Evolutionary conservation across 2,329 filamentous ascomycete species (phyloP).

Genomic region (Colletotrichum sp.): DNA sequence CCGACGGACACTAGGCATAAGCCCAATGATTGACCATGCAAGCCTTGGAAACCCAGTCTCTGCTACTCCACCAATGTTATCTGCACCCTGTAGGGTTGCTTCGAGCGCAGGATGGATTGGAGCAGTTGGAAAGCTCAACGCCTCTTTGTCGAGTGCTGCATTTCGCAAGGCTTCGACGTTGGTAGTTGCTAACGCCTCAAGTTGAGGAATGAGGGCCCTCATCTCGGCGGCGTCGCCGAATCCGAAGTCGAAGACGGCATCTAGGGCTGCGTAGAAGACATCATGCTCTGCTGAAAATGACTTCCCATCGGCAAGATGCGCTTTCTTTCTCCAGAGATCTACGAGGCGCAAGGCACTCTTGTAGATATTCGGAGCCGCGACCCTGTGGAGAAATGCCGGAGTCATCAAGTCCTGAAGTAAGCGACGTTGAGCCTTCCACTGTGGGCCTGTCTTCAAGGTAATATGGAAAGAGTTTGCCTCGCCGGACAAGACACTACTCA

Average conservation of each 20-base stretch:
- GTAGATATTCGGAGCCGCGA: conserved; percentile 38
- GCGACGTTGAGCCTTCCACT: conserved; percentile 35
- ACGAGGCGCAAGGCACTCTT: conserved; percentile 31
- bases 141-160: neutral
- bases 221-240: conserved; percentile 24
- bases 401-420: conserved; percentile 42
- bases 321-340: conserved; percentile 37
- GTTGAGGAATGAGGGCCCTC: neutral
- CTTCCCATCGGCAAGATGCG: conserved; percentile 26
- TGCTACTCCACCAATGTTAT: neutral
- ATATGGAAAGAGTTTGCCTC: conserved; percentile 33
- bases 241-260: conserved; percentile 38
- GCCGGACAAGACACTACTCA: neutral
- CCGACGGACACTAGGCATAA: neutral
- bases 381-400: conserved; percentile 34
- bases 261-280: conserved; percentile 34
- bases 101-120: neutral
- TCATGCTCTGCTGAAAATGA: conserved; percentile 37
- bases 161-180: neutral
- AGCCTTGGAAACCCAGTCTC: neutral
- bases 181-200: neutral
- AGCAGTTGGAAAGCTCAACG: neutral
- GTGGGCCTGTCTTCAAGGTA: conserved; percentile 32
- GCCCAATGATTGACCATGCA: neutral
- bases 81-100: neutral